These are phyloP conservation scores for Entomortierella parvispora DNA, from an alignment of 192 early-diverging fungal genomes.

Conservation along the genomic window DNA sequence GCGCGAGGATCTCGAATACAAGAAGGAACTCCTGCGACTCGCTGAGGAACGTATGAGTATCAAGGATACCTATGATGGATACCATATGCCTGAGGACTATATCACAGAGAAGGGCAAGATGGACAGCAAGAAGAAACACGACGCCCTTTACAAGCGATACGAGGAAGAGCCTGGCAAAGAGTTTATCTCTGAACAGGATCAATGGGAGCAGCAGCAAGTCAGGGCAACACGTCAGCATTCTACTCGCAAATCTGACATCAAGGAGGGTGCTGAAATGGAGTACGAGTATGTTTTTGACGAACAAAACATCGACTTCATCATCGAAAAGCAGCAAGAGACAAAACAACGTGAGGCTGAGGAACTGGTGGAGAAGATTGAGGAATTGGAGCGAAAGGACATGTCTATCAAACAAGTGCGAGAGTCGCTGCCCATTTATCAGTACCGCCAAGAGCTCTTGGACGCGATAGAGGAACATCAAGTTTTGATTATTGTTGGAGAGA, in stretches of 20 bases:
- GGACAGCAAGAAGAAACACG: constrained; percentile 93
- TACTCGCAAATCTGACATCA: constrained; percentile 62
- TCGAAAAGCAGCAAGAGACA: constrained; percentile 69
- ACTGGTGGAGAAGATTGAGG: constrained; percentile 63
- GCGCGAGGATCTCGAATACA: constrained; percentile 79
- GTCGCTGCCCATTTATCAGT: constrained; percentile 93
- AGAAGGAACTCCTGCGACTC: constrained; percentile 84
- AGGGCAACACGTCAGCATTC: constrained; percentile 64
- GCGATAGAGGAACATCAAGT: constrained; percentile 89
- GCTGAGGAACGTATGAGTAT: constrained; percentile 87
- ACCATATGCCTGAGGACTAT: constrained; percentile 92
- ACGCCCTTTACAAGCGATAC: constrained; percentile 89
- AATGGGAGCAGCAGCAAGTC: constrained; percentile 92
- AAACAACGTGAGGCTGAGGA: constrained; percentile 65
- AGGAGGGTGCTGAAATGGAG: constrained; percentile 64
- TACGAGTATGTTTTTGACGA: constrained; percentile 98
- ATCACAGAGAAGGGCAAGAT: constrained; percentile 98
- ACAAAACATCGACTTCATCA: constrained; percentile 90
- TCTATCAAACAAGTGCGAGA: constrained; percentile 80
- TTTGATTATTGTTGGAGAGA: constrained; percentile 96
- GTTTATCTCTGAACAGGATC: constrained; percentile 88
- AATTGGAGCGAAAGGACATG: constrained; percentile 73
- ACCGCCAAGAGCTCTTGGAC: constrained; percentile 82
- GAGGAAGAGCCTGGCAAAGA: constrained; percentile 76
- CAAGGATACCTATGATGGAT: constrained; percentile 83